A percentile compares a stretch with the other conserved stretches of the same genome.
phyloP scores from a whole-genome alignment of 2,329 filamentous ascomycete genomes.

The Cordyceps fumosorosea region DNA sequence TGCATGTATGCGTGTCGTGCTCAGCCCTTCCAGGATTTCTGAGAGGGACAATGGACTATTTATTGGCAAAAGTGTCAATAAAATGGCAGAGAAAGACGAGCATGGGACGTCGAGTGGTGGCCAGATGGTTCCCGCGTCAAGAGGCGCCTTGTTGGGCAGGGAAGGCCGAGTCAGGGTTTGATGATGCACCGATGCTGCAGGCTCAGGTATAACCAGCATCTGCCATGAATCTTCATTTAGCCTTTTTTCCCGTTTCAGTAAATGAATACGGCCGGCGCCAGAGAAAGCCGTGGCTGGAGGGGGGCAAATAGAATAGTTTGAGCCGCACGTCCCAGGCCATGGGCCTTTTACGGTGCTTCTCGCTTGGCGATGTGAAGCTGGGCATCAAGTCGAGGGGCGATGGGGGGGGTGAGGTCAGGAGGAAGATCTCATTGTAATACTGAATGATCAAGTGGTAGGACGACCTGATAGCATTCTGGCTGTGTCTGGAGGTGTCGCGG shows the following conservation, averaged over 20 bases:
- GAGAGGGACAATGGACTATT: background rate
- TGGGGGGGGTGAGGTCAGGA: background rate
- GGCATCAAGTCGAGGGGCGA: background rate
- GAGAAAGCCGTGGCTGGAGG: background rate
- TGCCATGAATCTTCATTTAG: background rate
- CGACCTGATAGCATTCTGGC: background rate
- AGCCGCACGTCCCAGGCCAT: background rate
- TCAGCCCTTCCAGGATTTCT: slow-evolving; percentile 1
- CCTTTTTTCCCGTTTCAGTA: background rate
- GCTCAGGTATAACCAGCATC: background rate
- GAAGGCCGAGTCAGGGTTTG: background rate
- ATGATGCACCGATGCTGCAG: background rate
- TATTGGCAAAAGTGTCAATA: background rate
- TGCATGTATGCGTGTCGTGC: slow-evolving; percentile 11
- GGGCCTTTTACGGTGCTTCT: background rate
- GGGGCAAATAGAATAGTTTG: no score
- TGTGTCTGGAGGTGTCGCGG: background rate
- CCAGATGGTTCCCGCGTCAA: background rate
- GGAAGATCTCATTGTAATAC: background rate
- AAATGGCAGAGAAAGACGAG: background rate
- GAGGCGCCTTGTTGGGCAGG: background rate
- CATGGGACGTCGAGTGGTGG: background rate
- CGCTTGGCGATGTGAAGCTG: background rate
- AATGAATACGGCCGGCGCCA: no score
- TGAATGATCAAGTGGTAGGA: background rate